Evolutionary conservation across 164 flowering plant genomes (phyloP), one percentile per base, ranked within the genome.

Genomic region (Magnolia kwangsiensis): DNA sequence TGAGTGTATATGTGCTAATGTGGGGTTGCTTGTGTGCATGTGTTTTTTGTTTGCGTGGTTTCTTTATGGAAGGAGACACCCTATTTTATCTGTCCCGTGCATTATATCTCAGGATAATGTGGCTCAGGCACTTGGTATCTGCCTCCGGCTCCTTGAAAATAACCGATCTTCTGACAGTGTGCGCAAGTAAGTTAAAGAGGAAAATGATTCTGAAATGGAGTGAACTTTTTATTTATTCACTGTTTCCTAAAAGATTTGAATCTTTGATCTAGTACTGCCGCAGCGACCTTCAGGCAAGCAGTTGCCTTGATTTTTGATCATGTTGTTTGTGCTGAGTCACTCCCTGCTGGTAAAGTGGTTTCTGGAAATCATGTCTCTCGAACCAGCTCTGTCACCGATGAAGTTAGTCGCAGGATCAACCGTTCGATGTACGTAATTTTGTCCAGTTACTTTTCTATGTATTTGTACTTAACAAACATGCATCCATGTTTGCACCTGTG

Each of bases 211-310:
- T 23, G 74, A 14, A n/a, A 4, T 13, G 9, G 19, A 72, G 23
- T 58, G 68, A 37, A 27, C n/a, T 67, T 19, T 67, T 50, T 50
- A 29, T 16, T 8, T 31, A n/a, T 69, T 68, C 45, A 20, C 1
- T 37, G 8, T 63, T 70, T 78, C 50, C 74, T 73, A n/a, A 27
- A 37, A 37, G 31, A 50, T 67, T 69, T 82, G 29, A 71, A 63
- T 75, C 69, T 74, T 78, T 76, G 67, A 72, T 83, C 29, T 84
- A 96, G 99, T 80, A 96, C 99, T 80, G 97, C 99, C 74, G 99
- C 99, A 76, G 99, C 99, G 76, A 96, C 99, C 75, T 96, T 96
- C 84, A 91, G 99, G 80, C 98, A 96, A 86, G 91, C 99, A 21
- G 96, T 94, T 68, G 99, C 99, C 59, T 87, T 96, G 88, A 87